phyloP scores from a whole-genome alignment of 2,329 filamentous ascomycete species.

The Phyllosticta citribraziliensis region DNA sequence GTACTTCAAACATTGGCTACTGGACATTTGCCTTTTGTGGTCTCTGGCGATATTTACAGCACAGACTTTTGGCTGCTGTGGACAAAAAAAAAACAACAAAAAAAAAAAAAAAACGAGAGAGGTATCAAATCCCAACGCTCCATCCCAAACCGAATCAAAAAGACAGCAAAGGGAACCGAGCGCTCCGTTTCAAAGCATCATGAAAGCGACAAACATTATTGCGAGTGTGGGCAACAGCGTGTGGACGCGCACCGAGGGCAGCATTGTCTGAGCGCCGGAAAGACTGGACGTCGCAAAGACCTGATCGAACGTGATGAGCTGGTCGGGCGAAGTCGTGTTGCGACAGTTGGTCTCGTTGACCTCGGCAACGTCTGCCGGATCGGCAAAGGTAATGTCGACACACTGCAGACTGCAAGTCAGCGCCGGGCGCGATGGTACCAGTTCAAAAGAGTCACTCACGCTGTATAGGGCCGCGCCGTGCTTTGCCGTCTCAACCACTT shows the following conservation, averaged over 20 bases:
- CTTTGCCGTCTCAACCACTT: constrained; percentile 71
- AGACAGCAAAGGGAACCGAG: not conserved
- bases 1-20: not conserved
- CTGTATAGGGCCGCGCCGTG: constrained; percentile 79
- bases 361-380: constrained; percentile 62
- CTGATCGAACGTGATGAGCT: constrained; percentile 61
- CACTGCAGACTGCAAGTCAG: constrained; percentile 50
- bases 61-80: not conserved
- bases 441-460: constrained; percentile 39
- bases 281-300: constrained; percentile 49
- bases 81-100: not conserved
- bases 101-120: not conserved
- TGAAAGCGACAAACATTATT: constrained; percentile 3
- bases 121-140: constrained; percentile 5
- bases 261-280: constrained; percentile 13
- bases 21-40: not conserved
- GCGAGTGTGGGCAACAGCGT: not conserved
- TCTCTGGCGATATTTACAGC: not conserved
- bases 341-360: constrained; percentile 80
- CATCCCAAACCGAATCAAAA: not conserved
- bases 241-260: not conserved
- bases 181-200: not conserved
- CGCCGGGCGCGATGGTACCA: too few species aligned
- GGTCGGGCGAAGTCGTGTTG: constrained; percentile 53
- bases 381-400: constrained; percentile 86